Evolutionary conservation across 768 basidiomycete species (phyloP), one percentile per base, ranked within the genome.

Genomic region (Trametopsis cervina): DNA sequence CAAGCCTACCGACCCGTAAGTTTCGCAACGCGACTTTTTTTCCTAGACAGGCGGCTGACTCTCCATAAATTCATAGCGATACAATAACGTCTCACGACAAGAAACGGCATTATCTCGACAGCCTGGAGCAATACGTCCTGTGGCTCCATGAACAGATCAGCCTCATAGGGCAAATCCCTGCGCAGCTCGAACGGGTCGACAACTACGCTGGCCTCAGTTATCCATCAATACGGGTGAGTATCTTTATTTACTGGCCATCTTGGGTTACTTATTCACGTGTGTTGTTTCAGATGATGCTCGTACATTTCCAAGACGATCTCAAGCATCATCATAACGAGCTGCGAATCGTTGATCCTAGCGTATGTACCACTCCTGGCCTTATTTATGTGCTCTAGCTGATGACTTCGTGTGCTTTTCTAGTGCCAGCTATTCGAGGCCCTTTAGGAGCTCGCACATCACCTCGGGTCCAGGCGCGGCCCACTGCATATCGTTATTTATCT

Each of bases 11-110:
- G 83, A 83, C 57, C 80, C 79, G 82, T 82, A 55, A 47, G 79
- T 69, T 0, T 18, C 18, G 37, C 25, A 15, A 15, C 6, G 21
- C 18, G n/a, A n/a, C n/a, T 18, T 40, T 21, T 17, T 40, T 21
- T 7, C 17, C 22, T 40, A 7, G n/a, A 17, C 39, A 21, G 7
- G 10, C 17, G n/a, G 7, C 7, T 40, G 7, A 7, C 10, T n/a
- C 33, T 10, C 33, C 33, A n/a, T n/a, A n/a, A n/a, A n/a, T 1
- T 23, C 35, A 4, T 21, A 83, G 82, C 1, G 85, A 86, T 43
- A 72, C 72, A n/a, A 85, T 88, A 47, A 81, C 85, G 2, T 85
- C 83, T 4, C 85, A 88, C 56, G 85, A 87, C 57, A 86, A 86
- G 57, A 86, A 86, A 56, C 67, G 85, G 2, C 74, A 81, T 56